These are phyloP conservation scores for Gloeophyllum trabeum DNA, from an alignment of 768 basidiomycete genomes.

Conservation along the genomic window DNA sequence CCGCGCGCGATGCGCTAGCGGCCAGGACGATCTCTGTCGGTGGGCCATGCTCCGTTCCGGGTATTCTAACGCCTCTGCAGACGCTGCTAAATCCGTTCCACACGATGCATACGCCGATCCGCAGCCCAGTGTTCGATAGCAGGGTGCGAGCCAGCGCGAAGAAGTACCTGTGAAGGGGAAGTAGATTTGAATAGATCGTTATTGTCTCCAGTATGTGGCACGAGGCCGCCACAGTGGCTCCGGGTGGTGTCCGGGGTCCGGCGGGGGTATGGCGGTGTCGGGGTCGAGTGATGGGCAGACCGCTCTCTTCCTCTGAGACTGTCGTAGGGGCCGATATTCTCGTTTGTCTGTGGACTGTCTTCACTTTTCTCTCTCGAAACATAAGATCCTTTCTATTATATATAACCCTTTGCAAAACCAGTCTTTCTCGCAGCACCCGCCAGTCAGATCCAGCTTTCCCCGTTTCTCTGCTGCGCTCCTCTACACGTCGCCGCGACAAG, in stretches of 20 bases:
- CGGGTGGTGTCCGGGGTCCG: constrained; percentile 1
- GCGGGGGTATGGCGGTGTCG: neutral
- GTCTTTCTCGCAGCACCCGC: constrained; percentile 20
- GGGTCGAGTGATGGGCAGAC: neutral
- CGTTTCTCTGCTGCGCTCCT: too few species aligned
- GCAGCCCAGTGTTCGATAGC: constrained; percentile 71
- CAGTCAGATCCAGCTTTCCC: neutral
- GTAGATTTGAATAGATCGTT: constrained; percentile 2
- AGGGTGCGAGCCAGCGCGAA: constrained; percentile 81
- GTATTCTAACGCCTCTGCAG: constrained; percentile 25
- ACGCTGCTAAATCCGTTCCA: constrained; percentile 94
- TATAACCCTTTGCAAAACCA: constrained; percentile 3
- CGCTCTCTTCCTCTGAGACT: constrained; percentile 17
- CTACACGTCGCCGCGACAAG: too few species aligned
- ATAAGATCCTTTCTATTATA: constrained; percentile 7
- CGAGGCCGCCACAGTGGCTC: too few species aligned
- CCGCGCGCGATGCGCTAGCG: too few species aligned
- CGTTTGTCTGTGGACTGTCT: constrained; percentile 8
- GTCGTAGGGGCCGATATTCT: constrained; percentile 21
- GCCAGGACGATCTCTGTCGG: too few species aligned
- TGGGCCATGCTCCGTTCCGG: neutral
- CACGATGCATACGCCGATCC: constrained; percentile 75
- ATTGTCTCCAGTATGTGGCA: too few species aligned
- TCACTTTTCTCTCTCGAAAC: constrained; percentile 8
- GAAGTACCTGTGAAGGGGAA: constrained; percentile 46